Percentiles rank a stretch among this genome's conserved stretches.
Evolutionary conservation across 2,329 filamentous ascomycete genomes (phyloP).

Genomic region (Aspergillus eucalypticola): DNA sequence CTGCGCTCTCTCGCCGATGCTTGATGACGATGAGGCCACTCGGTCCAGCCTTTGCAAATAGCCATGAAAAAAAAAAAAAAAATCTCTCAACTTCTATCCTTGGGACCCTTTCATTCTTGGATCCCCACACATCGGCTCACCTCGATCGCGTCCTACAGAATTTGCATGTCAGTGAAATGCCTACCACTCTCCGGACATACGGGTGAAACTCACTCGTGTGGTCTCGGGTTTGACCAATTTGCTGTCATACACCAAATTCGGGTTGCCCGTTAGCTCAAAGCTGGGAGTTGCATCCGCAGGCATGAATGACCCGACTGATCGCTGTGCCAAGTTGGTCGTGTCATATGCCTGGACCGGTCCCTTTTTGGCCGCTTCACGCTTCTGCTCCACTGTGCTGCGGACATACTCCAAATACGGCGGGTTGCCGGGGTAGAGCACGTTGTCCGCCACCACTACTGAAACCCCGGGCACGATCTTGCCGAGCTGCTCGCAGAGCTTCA

Average conservation of each 20-base stretch:
- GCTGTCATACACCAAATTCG: conserved; percentile 67
- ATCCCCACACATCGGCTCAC: conserved; percentile 35
- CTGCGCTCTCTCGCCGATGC: conserved; percentile 11
- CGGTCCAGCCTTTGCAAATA: no score
- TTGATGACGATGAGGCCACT: background rate
- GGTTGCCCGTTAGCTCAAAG: conserved; percentile 55
- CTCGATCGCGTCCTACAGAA: conserved; percentile 33
- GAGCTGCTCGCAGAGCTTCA: conserved; percentile 75
- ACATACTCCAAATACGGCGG: conserved; percentile 63
- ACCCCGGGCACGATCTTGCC: conserved; percentile 62
- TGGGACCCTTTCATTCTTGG: conserved; percentile 14
- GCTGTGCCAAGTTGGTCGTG: conserved; percentile 23
- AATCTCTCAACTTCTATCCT: background rate
- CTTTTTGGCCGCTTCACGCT: conserved; percentile 49
- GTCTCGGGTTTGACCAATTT: conserved; percentile 33
- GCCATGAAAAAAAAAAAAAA: background rate
- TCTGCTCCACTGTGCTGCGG: conserved; percentile 63
- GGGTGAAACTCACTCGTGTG: conserved; percentile 23
- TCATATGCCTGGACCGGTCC: conserved; percentile 21
- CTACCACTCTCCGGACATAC: background rate
- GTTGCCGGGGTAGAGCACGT: conserved; percentile 47
- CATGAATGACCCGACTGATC: conserved; percentile 27
- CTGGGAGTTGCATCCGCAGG: conserved; percentile 26
- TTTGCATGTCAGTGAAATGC: background rate
- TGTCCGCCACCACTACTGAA: conserved; percentile 45